These are phyloP conservation scores for Schoenoplectus tabernaemontani DNA, from an alignment of 202 grass and related monocot genomes.

Conservation along the genomic window DNA sequence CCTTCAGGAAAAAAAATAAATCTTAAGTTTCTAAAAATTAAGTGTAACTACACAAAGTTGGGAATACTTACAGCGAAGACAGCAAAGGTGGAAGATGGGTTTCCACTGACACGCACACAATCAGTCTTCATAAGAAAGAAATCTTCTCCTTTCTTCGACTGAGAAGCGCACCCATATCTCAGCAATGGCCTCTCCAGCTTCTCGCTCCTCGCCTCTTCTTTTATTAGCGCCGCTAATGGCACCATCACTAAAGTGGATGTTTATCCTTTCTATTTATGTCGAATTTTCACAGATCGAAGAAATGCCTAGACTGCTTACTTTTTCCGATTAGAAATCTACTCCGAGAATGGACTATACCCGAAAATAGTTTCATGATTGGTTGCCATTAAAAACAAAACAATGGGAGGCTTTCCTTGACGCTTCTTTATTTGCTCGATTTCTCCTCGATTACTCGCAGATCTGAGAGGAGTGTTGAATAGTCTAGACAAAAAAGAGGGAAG, in stretches of 20 bases:
- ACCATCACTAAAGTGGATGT: slow-evolving; percentile 12
- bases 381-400: not conserved
- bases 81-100: slow-evolving; percentile 52
- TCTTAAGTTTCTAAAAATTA: too few relatives aligned
- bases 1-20: not conserved
- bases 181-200: slow-evolving; percentile 44
- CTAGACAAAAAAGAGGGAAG: not conserved
- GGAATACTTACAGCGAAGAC: slow-evolving; percentile 57
- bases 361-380: not conserved
- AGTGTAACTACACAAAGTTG: slow-evolving; percentile 8
- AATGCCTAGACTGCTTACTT: not conserved
- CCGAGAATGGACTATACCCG: not conserved
- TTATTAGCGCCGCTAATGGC: slow-evolving; percentile 54
- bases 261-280: not conserved
- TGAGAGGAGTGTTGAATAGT: not conserved
- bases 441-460: slow-evolving; percentile 3
- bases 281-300: slow-evolving; percentile 23
- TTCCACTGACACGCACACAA: slow-evolving; percentile 47
- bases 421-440: not conserved
- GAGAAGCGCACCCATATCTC: slow-evolving; percentile 79
- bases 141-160: slow-evolving; percentile 97
- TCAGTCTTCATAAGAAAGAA: slow-evolving; percentile 88
- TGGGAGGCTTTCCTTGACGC: not conserved
- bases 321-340: not conserved
- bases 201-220: slow-evolving; percentile 43